Conservation (phyloP, 208 protist genomes). For the Crithidia sp. region DNA sequence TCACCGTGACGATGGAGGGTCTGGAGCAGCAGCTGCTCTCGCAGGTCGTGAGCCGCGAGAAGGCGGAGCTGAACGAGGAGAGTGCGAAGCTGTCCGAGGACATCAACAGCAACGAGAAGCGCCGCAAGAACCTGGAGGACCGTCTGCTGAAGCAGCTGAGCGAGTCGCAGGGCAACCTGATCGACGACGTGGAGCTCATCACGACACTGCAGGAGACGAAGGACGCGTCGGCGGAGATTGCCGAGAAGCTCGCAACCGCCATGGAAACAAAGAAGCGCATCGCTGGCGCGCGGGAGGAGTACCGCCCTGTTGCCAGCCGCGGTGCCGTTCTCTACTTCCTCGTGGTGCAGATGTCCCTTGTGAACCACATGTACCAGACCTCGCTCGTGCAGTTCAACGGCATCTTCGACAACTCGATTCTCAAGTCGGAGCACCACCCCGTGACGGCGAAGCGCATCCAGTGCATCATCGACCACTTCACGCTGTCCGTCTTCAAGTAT, state of each 20-base stretch:
- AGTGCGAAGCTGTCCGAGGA: slow-evolving; percentile 96
- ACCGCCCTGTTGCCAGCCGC: slow-evolving; percentile 96
- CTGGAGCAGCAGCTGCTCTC: slow-evolving; percentile 98
- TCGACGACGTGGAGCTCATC: slow-evolving; percentile 96
- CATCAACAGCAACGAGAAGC: slow-evolving; percentile 97
- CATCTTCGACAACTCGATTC: slow-evolving; percentile 96
- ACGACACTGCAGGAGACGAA: slow-evolving; percentile 97
- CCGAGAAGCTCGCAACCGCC: slow-evolving; percentile 95
- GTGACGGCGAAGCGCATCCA: slow-evolving; percentile 94
- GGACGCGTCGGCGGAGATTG: slow-evolving; percentile 96
- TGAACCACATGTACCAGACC: slow-evolving; percentile 99
- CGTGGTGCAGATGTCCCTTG: slow-evolving; percentile 97
- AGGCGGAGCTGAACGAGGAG: slow-evolving; percentile 97
- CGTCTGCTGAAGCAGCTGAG: slow-evolving; percentile 95
- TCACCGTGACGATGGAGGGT: slow-evolving; percentile 99
- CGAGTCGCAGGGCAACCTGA: slow-evolving; percentile 93
- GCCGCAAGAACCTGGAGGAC: slow-evolving; percentile 94
- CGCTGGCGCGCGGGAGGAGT: slow-evolving; percentile 96
- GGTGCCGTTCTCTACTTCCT: slow-evolving; percentile 99
- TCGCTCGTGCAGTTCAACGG: slow-evolving; percentile 97
- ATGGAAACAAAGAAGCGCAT: slow-evolving; percentile 97
- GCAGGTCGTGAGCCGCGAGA: slow-evolving; percentile 97
- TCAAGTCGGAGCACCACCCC: slow-evolving; percentile 88
- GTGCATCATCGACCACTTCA: slow-evolving; percentile 96
- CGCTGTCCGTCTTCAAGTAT: slow-evolving; percentile 95